Evolutionary conservation across 2,329 filamentous ascomycete species (phyloP).

Genomic region (Lachnellula willkommii): DNA sequence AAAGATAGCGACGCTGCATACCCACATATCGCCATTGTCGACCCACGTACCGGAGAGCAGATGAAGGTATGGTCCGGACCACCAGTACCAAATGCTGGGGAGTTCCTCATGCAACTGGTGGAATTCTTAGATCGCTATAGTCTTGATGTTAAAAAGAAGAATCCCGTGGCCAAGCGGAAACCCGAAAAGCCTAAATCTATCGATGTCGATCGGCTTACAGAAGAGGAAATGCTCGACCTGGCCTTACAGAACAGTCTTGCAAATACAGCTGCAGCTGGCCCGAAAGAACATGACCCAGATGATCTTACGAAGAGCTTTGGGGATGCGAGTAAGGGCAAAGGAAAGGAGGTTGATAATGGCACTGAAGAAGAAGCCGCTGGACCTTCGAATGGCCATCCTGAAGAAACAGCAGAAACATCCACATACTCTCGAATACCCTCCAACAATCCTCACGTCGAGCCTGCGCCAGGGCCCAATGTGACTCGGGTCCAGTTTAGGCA

Average conservation of each 20-base stretch:
- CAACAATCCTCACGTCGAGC: constrained; percentile 70
- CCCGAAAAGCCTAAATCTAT: constrained; percentile 62
- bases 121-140: constrained; percentile 98
- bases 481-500: constrained; percentile 93
- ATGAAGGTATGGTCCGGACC: constrained; percentile 92
- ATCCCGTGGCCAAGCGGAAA: constrained; percentile 79
- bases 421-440: constrained; percentile 68
- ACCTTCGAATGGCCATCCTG: constrained; percentile 28
- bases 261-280: constrained; percentile 37
- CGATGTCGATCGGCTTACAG: constrained; percentile 83
- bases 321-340: constrained; percentile 50
- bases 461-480: constrained; percentile 61
- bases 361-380: constrained; percentile 32
- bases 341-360: constrained; percentile 39
- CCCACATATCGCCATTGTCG: constrained; percentile 91
- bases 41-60: constrained; percentile 92
- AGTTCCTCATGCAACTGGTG: constrained; percentile 86
- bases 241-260: constrained; percentile 84
- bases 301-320: constrained; percentile 67
- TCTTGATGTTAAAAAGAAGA: constrained; percentile 79
- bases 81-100: constrained; percentile 67
- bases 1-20: constrained; percentile 83
- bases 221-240: constrained; percentile 95
- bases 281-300: constrained; percentile 74
- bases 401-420: constrained; percentile 30